Conservation (phyloP, 139 green algal species). For the Mychonastes homosphaera region DNA sequence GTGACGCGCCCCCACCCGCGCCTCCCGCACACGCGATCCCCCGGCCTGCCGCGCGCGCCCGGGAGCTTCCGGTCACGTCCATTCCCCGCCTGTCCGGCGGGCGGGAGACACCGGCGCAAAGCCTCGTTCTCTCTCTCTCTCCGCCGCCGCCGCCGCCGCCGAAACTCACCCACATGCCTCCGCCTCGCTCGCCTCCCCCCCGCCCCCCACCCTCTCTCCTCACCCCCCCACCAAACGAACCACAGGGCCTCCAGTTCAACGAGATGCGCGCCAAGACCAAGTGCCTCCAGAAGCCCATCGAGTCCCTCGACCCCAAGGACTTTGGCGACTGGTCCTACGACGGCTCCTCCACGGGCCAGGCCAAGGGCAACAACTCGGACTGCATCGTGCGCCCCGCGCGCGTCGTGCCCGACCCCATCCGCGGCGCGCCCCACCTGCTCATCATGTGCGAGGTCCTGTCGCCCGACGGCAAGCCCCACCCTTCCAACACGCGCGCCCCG, state of each 20-base stretch:
- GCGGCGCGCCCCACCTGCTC: constrained; percentile 75
- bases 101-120: no score
- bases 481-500: constrained; percentile 74
- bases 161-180: no score
- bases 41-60: no score
- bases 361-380: constrained; percentile 81
- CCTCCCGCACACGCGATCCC: no score
- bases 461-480: constrained; percentile 59
- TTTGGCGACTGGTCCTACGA: constrained; percentile 87
- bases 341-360: constrained; percentile 74
- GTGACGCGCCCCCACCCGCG: no score
- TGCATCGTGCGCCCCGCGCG: constrained; percentile 61
- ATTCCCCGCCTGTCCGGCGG: no score
- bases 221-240: neutral
- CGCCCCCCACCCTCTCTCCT: no score
- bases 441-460: constrained; percentile 81
- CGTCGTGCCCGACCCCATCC: constrained; percentile 78
- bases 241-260: constrained; percentile 80
- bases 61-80: no score
- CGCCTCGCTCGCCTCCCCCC: no score
- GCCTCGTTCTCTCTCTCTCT: no score
- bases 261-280: constrained; percentile 92
- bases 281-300: constrained; percentile 59
- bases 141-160: no score
- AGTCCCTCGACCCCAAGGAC: constrained; percentile 41